phyloP scores from a whole-genome alignment of 176 grass and related monocot species.

The Ensete glaucum region DNA sequence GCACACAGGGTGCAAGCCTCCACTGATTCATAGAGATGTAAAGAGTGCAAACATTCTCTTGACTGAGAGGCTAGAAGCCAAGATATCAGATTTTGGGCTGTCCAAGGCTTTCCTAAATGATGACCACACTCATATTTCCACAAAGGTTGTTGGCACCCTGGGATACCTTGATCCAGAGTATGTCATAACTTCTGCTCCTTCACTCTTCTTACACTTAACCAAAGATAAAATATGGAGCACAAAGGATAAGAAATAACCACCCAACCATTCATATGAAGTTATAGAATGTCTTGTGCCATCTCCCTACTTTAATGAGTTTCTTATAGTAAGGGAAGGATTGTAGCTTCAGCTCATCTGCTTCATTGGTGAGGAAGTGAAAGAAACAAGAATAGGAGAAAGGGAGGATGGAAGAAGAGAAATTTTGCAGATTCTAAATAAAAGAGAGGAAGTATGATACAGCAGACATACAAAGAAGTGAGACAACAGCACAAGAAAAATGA shows the following conservation, averaged over 20 bases:
- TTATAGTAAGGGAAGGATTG: too few relatives aligned
- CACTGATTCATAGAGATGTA: slow-evolving; percentile 48
- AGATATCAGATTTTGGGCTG: slow-evolving; percentile 46
- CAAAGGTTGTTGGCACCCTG: slow-evolving; percentile 25
- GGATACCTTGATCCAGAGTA: slow-evolving; percentile 57
- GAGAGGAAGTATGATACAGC: too few relatives aligned
- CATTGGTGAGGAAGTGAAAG: too few relatives aligned
- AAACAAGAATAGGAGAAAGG: too few relatives aligned
- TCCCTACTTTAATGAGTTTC: too few relatives aligned
- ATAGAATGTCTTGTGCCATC: not conserved
- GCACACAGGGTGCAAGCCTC: slow-evolving; percentile 36
- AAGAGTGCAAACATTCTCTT: slow-evolving; percentile 48
- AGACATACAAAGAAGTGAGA: too few relatives aligned
- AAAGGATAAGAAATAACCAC: not conserved
- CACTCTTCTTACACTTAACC: not conserved
- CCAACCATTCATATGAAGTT: not conserved
- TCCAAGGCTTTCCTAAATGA: slow-evolving; percentile 23
- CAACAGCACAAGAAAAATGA: too few relatives aligned
- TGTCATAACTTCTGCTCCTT: not conserved
- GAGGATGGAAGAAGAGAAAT: too few relatives aligned
- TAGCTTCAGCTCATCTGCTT: too few relatives aligned
- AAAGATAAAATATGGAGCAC: not conserved
- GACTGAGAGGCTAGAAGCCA: slow-evolving; percentile 20
- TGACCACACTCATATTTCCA: slow-evolving; percentile 29
- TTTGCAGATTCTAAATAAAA: too few relatives aligned